A percentile compares a stretch with the other conserved stretches of the same genome.
Evolutionary conservation across 805 yeast genomes (phyloP).

Genomic region (Barnettozyma sp.): DNA sequence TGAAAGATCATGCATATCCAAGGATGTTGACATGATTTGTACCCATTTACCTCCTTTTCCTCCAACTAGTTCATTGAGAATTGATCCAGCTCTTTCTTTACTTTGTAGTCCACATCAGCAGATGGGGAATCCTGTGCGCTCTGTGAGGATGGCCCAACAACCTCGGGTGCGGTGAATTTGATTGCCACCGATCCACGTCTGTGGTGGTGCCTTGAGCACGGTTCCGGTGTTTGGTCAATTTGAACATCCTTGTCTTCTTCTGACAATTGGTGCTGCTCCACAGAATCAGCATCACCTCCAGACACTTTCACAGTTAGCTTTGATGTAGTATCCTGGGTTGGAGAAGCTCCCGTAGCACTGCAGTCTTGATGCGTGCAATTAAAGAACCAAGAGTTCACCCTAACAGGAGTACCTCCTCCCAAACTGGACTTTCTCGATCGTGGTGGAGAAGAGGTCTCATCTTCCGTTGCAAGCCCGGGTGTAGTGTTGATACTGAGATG

Average conservation of each 20-base stretch:
- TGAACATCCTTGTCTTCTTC: not conserved
- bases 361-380: slow-evolving; percentile 3
- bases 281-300: no score
- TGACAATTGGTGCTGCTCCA: no score
- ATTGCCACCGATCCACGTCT: slow-evolving; percentile 26
- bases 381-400: slow-evolving; percentile 6
- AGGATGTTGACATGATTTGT: no score
- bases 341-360: no score
- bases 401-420: not conserved
- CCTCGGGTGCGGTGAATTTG: slow-evolving; percentile 12
- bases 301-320: no score
- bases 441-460: no score
- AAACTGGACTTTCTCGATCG: slow-evolving; percentile 4
- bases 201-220: slow-evolving; percentile 22
- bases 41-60: no score
- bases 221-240: not conserved
- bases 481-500: not conserved
- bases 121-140: not conserved
- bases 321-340: not conserved
- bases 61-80: slow-evolving; percentile 1
- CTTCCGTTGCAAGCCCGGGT: no score
- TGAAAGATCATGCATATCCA: no score
- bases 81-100: not conserved
- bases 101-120: not conserved
- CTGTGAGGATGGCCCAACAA: slow-evolving; percentile 2